Base-by-base conservation (phyloP, 2,329 filamentous ascomycete species). In the Gaeumannomyces tritici region DNA sequence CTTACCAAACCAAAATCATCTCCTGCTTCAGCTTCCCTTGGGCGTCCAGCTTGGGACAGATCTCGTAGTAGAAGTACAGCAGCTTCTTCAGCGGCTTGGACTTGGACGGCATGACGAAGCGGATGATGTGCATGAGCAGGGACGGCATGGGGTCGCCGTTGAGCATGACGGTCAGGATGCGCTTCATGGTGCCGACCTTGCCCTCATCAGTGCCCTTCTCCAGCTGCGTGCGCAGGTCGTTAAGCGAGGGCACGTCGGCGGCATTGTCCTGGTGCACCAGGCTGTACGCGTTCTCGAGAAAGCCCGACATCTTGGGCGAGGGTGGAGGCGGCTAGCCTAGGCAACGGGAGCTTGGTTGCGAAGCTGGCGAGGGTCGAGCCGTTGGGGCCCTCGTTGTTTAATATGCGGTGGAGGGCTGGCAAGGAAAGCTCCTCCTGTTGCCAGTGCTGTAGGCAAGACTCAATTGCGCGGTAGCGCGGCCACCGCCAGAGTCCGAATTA, bases 21-120 rank as follows among this genome's bases (percentile, higher is more conserved):
- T 99, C 95, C 78, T 99, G 95, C 83, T 97, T 97, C 67, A 99
- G 81, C 83, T 98, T 99, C 72, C 95, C 95, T 73, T 82, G 88
- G 62, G 88, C 82, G 76, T 99, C 95, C 63, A 92, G 87, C 80
- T 99, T 99, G 55, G 93, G 95, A 75, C 95, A 98, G 74, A 98
- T 95, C 79, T 99, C 95, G 75, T 98, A 97, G 81, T 99, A 99
- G 76, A 99, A 95, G 79, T 99, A 99, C 62, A 99, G 85, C 65
- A 99, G 84, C 81, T 99, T 99, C 85, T 99, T 99, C 71, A 99
- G 81, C 55, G 89, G 81, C 80, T 99, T 99, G 77, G 90, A 91
- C 80, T 96, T 97, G 66, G 92, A 96, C 18, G 95, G 95, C 95
- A 99, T 99, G 70, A 99, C 93, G 75, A 99, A 99, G 75, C 95